Conservation (phyloP, 2,329 filamentous ascomycete species). For the Didymella pomorum region DNA sequence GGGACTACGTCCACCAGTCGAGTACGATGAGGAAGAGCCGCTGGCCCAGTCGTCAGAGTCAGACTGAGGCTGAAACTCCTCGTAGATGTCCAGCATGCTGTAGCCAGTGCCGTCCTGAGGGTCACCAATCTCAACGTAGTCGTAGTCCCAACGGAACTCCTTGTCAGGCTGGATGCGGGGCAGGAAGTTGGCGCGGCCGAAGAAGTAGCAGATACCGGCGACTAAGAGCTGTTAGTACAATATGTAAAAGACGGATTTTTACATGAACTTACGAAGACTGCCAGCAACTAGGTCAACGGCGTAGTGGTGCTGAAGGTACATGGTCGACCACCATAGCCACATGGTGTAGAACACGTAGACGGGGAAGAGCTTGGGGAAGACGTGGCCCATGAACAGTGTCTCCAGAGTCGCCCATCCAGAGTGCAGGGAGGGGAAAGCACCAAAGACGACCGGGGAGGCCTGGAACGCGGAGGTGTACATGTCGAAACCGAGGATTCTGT, state of each 20-base stretch:
- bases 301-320: slow-evolving; percentile 98
- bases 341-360: slow-evolving; percentile 84
- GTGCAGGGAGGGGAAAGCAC: slow-evolving; percentile 93
- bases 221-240: slow-evolving; percentile 46
- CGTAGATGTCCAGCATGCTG: slow-evolving; percentile 65
- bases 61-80: slow-evolving; percentile 59
- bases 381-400: slow-evolving; percentile 90
- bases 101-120: slow-evolving; percentile 58
- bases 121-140: slow-evolving; percentile 87
- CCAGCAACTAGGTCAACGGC: slow-evolving; percentile 91
- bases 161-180: slow-evolving; percentile 86
- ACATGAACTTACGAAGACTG: slow-evolving; percentile 63
- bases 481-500: slow-evolving; percentile 88
- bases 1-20: slow-evolving; percentile 68
- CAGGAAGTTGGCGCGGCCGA: slow-evolving; percentile 79
- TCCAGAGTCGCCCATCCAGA: slow-evolving; percentile 88
- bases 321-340: slow-evolving; percentile 98
- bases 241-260: background rate
- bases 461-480: slow-evolving; percentile 93
- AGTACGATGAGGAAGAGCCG: slow-evolving; percentile 80
- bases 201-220: slow-evolving; percentile 81
- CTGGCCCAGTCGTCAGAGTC: slow-evolving; percentile 92
- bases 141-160: slow-evolving; percentile 91
- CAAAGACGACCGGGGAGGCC: slow-evolving; percentile 89
- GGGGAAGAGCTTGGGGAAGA: slow-evolving; percentile 83